Evolutionary conservation across 2,329 filamentous ascomycete species (phyloP).

Genomic region (Fusarium avenaceum): DNA sequence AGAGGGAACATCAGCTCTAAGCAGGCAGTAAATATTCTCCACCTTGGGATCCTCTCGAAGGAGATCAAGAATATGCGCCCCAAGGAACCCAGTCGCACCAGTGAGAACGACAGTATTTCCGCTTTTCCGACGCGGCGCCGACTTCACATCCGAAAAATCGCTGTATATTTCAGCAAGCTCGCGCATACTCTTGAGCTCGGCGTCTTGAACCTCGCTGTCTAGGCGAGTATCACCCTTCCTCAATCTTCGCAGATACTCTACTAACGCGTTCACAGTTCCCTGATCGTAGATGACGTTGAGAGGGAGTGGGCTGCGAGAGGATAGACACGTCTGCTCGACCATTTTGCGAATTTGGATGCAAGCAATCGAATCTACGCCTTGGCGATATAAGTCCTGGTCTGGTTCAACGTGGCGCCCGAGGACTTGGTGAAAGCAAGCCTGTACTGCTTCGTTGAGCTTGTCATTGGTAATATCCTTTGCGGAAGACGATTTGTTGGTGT

Average conservation of each 20-base stretch:
- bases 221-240: conserved; percentile 21
- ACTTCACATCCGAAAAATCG: not conserved
- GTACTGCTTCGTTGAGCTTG: conserved; percentile 54
- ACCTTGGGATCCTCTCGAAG: conserved; percentile 18
- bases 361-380: conserved; percentile 72
- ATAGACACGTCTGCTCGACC: conserved; percentile 48
- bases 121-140: rapidly evolving
- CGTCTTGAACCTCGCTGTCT: rapidly evolving
- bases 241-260: conserved; percentile 34
- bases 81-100: conserved; percentile 75
- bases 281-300: conserved; percentile 72
- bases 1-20: conserved; percentile 51
- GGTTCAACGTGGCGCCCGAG: conserved; percentile 49
- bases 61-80: conserved; percentile 64
- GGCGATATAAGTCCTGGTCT: conserved; percentile 67
- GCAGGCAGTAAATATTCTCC: conserved; percentile 54
- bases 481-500: conserved; percentile 47
- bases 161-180: conserved; percentile 27
- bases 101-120: conserved; percentile 62
- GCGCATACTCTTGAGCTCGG: conserved; percentile 6
- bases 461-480: conserved; percentile 48
- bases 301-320: conserved; percentile 55
- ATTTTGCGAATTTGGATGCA: conserved; percentile 65
- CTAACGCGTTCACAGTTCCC: conserved; percentile 60
- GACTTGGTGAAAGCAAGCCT: conserved; percentile 51